phyloP scores from a whole-genome alignment of 2,329 filamentous ascomycete species.

The Aspergillus pseudoterreus region DNA sequence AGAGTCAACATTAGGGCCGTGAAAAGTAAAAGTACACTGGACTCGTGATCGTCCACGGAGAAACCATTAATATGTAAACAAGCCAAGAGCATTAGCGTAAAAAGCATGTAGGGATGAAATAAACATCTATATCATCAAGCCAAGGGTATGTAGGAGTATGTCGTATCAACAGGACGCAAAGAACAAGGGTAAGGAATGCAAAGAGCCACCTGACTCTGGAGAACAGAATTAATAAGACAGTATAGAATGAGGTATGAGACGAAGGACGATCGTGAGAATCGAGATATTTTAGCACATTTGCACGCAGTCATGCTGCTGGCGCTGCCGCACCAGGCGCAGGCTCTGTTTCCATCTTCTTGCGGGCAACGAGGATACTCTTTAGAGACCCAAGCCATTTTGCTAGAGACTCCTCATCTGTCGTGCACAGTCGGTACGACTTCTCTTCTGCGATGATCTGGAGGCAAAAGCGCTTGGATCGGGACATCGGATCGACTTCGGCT shows the following conservation, averaged over 20 bases:
- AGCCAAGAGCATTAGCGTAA: neutral
- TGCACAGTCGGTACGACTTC: constrained; percentile 73
- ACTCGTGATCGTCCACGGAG: neutral
- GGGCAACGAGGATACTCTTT: constrained; percentile 61
- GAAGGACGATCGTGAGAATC: neutral
- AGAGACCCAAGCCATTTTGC: constrained; percentile 84
- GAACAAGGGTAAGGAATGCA: neutral
- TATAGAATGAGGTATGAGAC: neutral
- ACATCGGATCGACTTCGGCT: constrained; percentile 86
- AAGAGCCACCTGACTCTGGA: neutral
- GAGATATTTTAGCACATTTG: neutral
- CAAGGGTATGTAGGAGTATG: constrained; percentile 12
- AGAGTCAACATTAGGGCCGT: neutral
- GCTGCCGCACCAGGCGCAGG: constrained; percentile 13
- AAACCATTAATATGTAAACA: neutral
- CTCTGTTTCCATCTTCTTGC: constrained; percentile 31
- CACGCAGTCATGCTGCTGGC: neutral
- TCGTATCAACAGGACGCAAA: constrained; percentile 3
- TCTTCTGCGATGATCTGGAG: constrained; percentile 93
- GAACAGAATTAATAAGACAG: neutral
- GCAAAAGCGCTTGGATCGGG: constrained; percentile 78
- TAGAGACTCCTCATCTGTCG: constrained; percentile 74
- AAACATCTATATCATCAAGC: constrained; percentile 12
- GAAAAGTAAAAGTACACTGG: too few species aligned
- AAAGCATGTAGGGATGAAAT: neutral